Evolutionary conservation across 2,329 filamentous ascomycete species (phyloP).

Genomic region (Verticillium tricorpus): DNA sequence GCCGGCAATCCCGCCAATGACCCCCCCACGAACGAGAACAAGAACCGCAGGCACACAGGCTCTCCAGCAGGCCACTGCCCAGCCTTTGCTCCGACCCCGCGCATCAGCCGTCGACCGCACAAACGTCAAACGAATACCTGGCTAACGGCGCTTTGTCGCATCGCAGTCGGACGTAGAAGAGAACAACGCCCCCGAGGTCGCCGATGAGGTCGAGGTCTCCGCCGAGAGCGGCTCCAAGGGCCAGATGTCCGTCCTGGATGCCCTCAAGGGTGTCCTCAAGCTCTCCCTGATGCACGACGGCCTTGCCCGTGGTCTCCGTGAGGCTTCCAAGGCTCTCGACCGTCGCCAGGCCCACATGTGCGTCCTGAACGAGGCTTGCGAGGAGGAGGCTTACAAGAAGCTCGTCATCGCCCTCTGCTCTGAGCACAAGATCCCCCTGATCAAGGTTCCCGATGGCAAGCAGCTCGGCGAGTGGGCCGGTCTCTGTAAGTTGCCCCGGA

Average conservation of each 20-base stretch:
- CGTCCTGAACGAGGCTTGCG: constrained; percentile 98
- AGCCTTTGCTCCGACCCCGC: background rate
- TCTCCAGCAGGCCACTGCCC: background rate
- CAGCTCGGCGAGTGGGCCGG: constrained; percentile 99
- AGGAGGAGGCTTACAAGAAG: constrained; percentile 99
- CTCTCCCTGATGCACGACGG: constrained; percentile 99
- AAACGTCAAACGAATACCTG: background rate
- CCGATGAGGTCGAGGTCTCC: constrained; percentile 91
- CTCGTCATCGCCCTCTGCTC: constrained; percentile 97
- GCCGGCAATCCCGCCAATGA: background rate
- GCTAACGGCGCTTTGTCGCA: background rate
- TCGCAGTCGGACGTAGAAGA: constrained; percentile 99
- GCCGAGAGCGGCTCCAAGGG: constrained; percentile 83
- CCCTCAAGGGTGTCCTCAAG: constrained; percentile 98
- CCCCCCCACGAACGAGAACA: background rate
- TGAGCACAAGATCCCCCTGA: constrained; percentile 99
- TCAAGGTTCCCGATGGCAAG: constrained; percentile 99
- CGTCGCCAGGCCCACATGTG: constrained; percentile 99
- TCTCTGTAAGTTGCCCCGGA: constrained; percentile 71
- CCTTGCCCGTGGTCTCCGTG: constrained; percentile 95
- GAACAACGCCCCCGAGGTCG: constrained; percentile 79
- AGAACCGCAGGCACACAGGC: background rate
- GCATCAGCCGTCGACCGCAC: background rate
- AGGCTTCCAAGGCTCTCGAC: constrained; percentile 98
- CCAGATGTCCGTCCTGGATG: constrained; percentile 97